Evolutionary conservation across 2,329 filamentous ascomycete genomes (phyloP).

Genomic region (Penicillium hesseltinei): DNA sequence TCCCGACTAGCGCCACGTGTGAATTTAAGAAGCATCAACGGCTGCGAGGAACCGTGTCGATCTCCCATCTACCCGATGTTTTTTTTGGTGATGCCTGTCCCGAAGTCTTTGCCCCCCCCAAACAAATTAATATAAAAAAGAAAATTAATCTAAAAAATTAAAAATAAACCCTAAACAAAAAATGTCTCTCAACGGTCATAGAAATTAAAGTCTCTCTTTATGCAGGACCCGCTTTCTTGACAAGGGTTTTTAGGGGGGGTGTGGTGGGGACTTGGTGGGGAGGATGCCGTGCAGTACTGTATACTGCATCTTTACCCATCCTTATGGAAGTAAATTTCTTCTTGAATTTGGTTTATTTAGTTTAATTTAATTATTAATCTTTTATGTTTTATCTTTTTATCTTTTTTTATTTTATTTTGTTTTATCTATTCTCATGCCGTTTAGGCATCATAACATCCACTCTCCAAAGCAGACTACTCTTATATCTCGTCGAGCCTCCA

Average conservation of each 20-base stretch:
- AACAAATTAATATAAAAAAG: not conserved
- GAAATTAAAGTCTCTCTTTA: conserved; percentile 13
- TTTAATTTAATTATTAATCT: not conserved
- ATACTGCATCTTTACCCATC: conserved; percentile 13
- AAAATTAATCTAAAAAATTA: not conserved
- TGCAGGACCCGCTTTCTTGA: conserved; percentile 21
- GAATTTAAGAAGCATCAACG: conserved; percentile 37
- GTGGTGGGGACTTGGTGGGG: conserved; percentile 9
- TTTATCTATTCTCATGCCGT: conserved; percentile 4
- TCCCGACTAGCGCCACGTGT: conserved; percentile 42
- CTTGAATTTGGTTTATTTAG: not conserved
- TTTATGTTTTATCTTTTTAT: not conserved
- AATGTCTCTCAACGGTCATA: conserved; percentile 1
- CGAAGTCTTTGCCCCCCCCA: not conserved
- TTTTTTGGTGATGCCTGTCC: conserved; percentile 10
- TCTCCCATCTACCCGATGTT: conserved; percentile 35
- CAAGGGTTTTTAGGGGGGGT: conserved; percentile 9
- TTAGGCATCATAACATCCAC: conserved; percentile 3
- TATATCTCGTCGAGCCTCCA: conserved; percentile 6
- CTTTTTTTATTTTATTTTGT: not conserved
- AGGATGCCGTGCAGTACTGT: conserved; percentile 11
- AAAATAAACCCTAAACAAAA: not conserved
- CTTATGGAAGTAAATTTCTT: conserved; percentile 1
- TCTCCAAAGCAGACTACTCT: not conserved
- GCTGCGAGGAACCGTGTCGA: conserved; percentile 39